Evolutionary conservation across 495 filamentous ascomycete genomes (phyloP).

Genomic region (Glutinoglossum americanum): DNA sequence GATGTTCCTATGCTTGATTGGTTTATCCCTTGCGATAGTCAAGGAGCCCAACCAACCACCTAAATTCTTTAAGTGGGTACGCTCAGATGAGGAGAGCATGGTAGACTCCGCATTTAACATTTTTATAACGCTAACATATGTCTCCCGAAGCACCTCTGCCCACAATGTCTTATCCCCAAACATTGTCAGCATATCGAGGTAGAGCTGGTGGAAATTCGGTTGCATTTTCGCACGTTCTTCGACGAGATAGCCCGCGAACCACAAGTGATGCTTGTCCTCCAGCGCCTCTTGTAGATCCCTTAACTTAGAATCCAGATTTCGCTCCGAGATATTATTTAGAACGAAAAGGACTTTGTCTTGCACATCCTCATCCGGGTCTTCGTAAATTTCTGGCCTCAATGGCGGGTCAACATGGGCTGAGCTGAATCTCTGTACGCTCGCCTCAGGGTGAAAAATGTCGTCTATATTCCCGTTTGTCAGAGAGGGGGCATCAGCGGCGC

Average conservation of each 20-base stretch:
- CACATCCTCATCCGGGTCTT: constrained; percentile 62
- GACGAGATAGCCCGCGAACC: constrained; percentile 92
- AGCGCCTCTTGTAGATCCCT: constrained; percentile 56
- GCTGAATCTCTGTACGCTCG: constrained; percentile 35
- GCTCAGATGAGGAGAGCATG: constrained; percentile 54
- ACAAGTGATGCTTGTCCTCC: constrained; percentile 65
- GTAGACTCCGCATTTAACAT: constrained; percentile 79
- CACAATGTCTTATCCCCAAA: constrained; percentile 61
- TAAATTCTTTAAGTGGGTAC: constrained; percentile 75
- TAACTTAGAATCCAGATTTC: constrained; percentile 66
- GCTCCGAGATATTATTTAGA: constrained; percentile 83
- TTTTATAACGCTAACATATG: constrained; percentile 62
- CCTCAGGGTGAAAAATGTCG: constrained; percentile 31
- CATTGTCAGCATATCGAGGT: constrained; percentile 68
- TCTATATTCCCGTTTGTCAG: constrained; percentile 47
- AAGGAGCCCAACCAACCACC: constrained; percentile 82
- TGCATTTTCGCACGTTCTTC: constrained; percentile 92
- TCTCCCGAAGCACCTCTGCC: constrained; percentile 81
- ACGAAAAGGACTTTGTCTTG: constrained; percentile 91
- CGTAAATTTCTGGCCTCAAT: constrained; percentile 31
- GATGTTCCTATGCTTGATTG: constrained; percentile 89
- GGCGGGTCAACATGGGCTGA: constrained; percentile 56
- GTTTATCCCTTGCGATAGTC: constrained; percentile 84
- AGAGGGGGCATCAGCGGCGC: constrained; percentile 16
- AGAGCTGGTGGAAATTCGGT: constrained; percentile 83